Evolutionary conservation across 345 rosid genomes (phyloP), one percentile per base, ranked within the genome.

Genomic region (Citrus maxima): DNA sequence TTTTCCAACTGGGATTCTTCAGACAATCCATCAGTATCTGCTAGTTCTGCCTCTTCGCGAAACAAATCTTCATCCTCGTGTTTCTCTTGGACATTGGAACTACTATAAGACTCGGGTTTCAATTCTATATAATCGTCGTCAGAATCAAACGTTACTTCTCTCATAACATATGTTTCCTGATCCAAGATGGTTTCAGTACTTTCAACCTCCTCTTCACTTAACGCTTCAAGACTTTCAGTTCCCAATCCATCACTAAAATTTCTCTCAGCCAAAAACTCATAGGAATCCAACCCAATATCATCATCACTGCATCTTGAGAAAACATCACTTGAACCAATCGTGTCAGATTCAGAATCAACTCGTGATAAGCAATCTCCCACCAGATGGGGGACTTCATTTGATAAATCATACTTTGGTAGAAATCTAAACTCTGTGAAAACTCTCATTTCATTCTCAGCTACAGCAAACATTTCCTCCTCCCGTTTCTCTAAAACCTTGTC

Each of bases 81-180:
- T 12, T 74, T 24, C 6, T 67, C 74, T 16, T 73, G 38, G 19
- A 70, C 30, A 69, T 32, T 70, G n/a, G 84, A 78, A 61, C 75
- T 81, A 61, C 75, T 81, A 73, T 72, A 81, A 63, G 85, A 63
- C 58, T 25, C 66, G 24, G 81, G 87, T 34, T 82, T 74, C 25
- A 91, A 72, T 82, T 88, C 92, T 70, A 89, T 89, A 61, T 79
- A 89, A 64, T 86, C 89, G 9, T 88, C 89, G 55, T 88, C 90
- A 40, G 76, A 84, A 79, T 84, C 85, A 56, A 49, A 58, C 34
- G 46, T 38, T 25, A 66, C 64, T n/a, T n/a, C 76, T 51, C 32
- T 7, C 25, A 56, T 19, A 18, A 30, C 25, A 28, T 18, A 80
- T 35, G 30, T 73, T 60, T 72, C 80, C 3, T 27, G 27, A 49